Base-by-base conservation (phyloP, 2,329 filamentous ascomycete species). In the Fusarium nanum region DNA sequence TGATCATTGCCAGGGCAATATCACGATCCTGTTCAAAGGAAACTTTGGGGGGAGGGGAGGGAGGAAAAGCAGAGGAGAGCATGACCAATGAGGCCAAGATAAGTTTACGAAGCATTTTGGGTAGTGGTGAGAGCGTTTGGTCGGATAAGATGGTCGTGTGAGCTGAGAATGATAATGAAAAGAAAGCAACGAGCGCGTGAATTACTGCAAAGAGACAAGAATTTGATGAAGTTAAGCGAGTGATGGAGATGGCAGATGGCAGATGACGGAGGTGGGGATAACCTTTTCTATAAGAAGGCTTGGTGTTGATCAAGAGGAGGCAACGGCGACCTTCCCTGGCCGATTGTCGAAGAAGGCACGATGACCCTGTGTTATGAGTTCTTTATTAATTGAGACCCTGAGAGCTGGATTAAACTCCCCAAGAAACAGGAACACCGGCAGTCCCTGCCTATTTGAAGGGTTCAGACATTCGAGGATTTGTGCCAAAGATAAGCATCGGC, bases 1-100 rank as follows among this genome's bases (percentile, higher is more conserved):
- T 81, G 66, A 81, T 64, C 41, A 76, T 72, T 37, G 59, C 60
- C 49, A 80, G 59, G 30, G 77, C 76, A 14, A 64, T 56, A 16
- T 66, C 42, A 44, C 45, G 62, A 32, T 73, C 65, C 32, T 80
- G 9, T 75, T 20, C 76, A 66, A 10, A 18, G 16, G 34, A 41
- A 53, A 53, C n/a, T 37, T 37, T 37, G 18, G 22, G 20, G 18
- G 64, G 70, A 56, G 68, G 67, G 18, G 18, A 10, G 18, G 64
- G 70, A 56, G 68, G 67, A 22, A 60, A 20, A 41, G 18, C 68
- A 16, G 23, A 54, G n/a, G 46, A 53, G 49, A 76, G n/a, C 23
- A 74, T 25, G 46, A 55, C 27, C 25, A 74, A 20, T n/a, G 30
- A 63, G 28, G 60, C 45, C 20, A 73, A 47, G 45, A 42, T 20